Evolutionary conservation across 345 rosid species (phyloP).

Genomic region (Noccaea bulbosa): DNA sequence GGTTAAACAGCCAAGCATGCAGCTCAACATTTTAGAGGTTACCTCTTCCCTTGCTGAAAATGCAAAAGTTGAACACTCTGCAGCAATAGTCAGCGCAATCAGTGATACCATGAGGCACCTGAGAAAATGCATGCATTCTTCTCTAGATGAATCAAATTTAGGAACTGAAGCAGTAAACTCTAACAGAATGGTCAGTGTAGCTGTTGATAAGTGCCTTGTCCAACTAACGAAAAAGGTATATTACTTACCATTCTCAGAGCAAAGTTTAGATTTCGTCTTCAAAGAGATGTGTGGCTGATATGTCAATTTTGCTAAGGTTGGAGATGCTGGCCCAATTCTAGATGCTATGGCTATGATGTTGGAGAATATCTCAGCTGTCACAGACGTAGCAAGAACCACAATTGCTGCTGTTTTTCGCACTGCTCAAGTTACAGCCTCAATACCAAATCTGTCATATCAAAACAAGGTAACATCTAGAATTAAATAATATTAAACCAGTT

Average conservation of each 20-base stretch:
- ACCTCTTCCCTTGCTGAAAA: constrained; percentile 70
- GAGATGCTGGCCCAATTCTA: constrained; percentile 93
- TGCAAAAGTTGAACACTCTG: constrained; percentile 72
- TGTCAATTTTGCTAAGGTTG: constrained; percentile 58
- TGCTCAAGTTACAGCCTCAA: constrained; percentile 84
- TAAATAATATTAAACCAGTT: constrained; percentile 3
- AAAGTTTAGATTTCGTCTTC: constrained; percentile 5
- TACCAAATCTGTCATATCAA: constrained; percentile 81
- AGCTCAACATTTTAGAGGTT: constrained; percentile 79
- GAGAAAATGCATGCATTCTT: constrained; percentile 82
- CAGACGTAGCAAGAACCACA: constrained; percentile 78
- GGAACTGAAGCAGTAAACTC: constrained; percentile 62
- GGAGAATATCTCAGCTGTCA: constrained; percentile 82
- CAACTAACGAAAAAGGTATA: constrained; percentile 70
- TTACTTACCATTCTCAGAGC: constrained; percentile 28
- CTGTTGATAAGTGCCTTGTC: constrained; percentile 86
- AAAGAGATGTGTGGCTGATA: constrained; percentile 34
- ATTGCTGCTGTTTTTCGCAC: constrained; percentile 83
- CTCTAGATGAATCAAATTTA: constrained; percentile 69
- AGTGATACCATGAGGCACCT: constrained; percentile 88
- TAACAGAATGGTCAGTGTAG: constrained; percentile 64
- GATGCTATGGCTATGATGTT: constrained; percentile 88
- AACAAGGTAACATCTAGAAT: constrained; percentile 58
- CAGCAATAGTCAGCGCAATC: constrained; percentile 77
- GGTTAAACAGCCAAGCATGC: constrained; percentile 76